Base-by-base conservation (phyloP, 441 rosid species). In the Populus hybrid region DNA sequence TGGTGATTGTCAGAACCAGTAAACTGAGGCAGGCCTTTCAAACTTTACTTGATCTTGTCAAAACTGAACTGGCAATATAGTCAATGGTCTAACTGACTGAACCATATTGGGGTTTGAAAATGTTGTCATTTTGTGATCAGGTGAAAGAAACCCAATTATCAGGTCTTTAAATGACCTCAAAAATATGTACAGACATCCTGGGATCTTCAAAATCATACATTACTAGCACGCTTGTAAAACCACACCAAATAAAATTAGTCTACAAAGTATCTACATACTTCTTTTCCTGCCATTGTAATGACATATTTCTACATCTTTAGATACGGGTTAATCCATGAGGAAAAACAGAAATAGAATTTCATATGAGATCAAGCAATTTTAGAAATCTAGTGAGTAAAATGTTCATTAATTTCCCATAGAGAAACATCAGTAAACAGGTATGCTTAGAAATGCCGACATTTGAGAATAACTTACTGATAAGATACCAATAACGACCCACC, bases 401-500 rank as follows among this genome's bases (percentile, higher is more conserved):
- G 56, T 45, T 45, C 20, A 45, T 45, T 45, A 4, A 45, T 45
- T 45, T 45, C 56, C 56, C 56, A 9, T 0, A 45, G 56, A 14
- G 56, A 45, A 45, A 45, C 56, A 1, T 45, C 56, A 45, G 3
- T 45, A 38, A 12, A 31, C 36, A 24, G 33, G 3, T 40, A 31
- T 65, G 20, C n/a, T 45, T 45, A 45, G 20, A 45, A 45, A 45
- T 45, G 56, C 56, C 56, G 0, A 14, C 20, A 12, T 45, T 45
- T 14, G 18, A 3, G 75, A 79, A 29, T 59, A 74, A 42, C 50
- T 79, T 68, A 35, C 4, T 10, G 68, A 35, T 77, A 65, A 28
- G 29, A 18, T 28, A 38, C 42, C 2, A 0, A 9, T 9, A 45
- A 45, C 0, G 7, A 59, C 80, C 28, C 79, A 94, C 98, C 90